Base-by-base conservation (phyloP, 257 asterid species). In the Phtheirospermum japonicum region DNA sequence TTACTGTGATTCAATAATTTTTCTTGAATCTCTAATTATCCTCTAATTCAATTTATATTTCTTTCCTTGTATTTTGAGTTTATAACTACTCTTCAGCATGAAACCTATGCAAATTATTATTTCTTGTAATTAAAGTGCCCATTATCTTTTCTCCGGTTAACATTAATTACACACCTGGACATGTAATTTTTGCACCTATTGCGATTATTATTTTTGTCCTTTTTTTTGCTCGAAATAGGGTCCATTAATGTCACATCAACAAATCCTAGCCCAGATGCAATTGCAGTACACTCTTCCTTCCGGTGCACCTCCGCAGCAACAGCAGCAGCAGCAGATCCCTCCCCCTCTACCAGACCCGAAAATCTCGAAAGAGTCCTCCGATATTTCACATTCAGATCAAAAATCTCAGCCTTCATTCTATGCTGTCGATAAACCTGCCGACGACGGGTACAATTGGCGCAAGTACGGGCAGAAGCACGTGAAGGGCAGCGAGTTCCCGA, bases 381-480 rank as follows among this genome's bases (percentile, higher is more conserved):
- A 51, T 28, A 34, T 49, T 62, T 18, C 63, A 34, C 63, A 9
- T 13, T 66, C n/a, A n/a, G n/a, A n/a, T n/a, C n/a, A n/a, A n/a
- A n/a, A n/a, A n/a, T n/a, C n/a, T n/a, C n/a, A n/a, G n/a, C n/a
- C n/a, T n/a, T n/a, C n/a, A n/a, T n/a, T n/a, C n/a, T n/a, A n/a
- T n/a, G n/a, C n/a, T n/a, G n/a, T 64, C 4, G 71, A 71, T 58
- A 71, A 71, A 39, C 75, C 75, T 34, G 43, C 79, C 32, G 80
- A 73, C 23, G 87, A 81, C 53, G 84, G 82, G 30, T 81, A 78
- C 62, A 75, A 77, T 32, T 81, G 87, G 87, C 64, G 87, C 20
- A 78, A 81, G 48, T 81, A 81, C 31, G 87, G 84, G 54, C 87
- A 81, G 69, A 81, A 81, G 71, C 82, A 70, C 4, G 87, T 81